phyloP scores from a whole-genome alignment of 352 stramenopile genomes.

The Globisporangium middletonii region DNA sequence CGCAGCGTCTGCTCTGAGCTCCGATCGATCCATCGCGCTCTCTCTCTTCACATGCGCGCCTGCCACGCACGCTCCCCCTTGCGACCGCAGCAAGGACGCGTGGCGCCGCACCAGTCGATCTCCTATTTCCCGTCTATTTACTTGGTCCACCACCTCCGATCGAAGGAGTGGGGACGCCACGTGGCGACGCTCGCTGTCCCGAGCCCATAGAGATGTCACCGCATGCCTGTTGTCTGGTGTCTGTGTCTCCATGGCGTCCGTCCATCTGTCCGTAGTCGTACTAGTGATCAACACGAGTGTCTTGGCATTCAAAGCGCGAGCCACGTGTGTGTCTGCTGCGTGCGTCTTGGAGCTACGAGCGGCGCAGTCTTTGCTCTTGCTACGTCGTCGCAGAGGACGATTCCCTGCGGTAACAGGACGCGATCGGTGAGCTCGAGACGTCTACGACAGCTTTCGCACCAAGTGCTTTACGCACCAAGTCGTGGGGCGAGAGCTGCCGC shows the following conservation, averaged over 20 bases:
- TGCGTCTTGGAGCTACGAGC: background rate
- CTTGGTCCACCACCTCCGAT: slow-evolving; percentile 12
- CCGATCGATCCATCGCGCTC: background rate
- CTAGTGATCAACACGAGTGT: slow-evolving; percentile 12
- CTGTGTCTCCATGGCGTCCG: slow-evolving; percentile 9
- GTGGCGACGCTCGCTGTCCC: background rate
- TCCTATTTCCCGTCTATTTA: slow-evolving; percentile 16
- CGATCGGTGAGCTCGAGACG: background rate
- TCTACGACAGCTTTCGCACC: background rate
- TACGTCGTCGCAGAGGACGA: background rate
- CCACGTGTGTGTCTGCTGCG: background rate
- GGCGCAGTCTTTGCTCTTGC: background rate
- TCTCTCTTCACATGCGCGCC: too few relatives aligned
- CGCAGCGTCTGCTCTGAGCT: slow-evolving; percentile 17
- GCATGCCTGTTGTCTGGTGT: slow-evolving; percentile 1
- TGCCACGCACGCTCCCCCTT: background rate
- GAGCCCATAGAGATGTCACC: slow-evolving; percentile 15
- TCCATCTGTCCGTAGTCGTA: background rate
- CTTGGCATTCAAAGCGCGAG: background rate
- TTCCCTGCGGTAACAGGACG: slow-evolving; percentile 1
- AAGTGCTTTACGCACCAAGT: slow-evolving; percentile 6
- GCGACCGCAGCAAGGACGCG: slow-evolving; percentile 1
- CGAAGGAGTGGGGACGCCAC: slow-evolving; percentile 13
- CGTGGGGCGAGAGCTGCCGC: slow-evolving; percentile 4
- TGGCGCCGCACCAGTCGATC: background rate